Conservation (phyloP, 768 basidiomycete species). For the Lentinula aciculospora region DNA sequence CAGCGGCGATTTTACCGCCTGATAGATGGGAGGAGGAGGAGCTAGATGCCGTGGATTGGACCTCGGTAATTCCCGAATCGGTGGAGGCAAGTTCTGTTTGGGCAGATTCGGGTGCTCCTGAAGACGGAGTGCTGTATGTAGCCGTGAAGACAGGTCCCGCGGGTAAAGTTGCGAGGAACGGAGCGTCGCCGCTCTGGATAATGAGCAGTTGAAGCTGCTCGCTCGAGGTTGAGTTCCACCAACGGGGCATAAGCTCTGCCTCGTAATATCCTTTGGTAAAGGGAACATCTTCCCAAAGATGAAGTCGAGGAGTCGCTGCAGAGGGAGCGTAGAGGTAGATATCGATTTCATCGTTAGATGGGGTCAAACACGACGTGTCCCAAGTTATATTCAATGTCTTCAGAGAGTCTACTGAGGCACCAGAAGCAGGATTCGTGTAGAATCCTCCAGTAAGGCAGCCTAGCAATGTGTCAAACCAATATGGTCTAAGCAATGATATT, state of each 20-base stretch:
- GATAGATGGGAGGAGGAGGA: constrained; percentile 28
- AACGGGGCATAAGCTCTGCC: constrained; percentile 48
- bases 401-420: constrained; percentile 38
- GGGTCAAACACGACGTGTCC: constrained; percentile 53
- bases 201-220: constrained; percentile 56
- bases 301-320: constrained; percentile 34
- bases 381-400: constrained; percentile 54
- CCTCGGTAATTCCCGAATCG: constrained; percentile 30
- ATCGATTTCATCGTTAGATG: constrained; percentile 42
- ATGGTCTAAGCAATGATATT: neutral
- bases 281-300: constrained; percentile 52
- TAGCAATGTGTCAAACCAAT: constrained; percentile 11
- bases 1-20: constrained; percentile 61
- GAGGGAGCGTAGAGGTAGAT: constrained; percentile 62
- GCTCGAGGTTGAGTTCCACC: constrained; percentile 61
- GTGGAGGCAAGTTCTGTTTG: constrained; percentile 24
- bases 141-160: constrained; percentile 69
- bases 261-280: constrained; percentile 43
- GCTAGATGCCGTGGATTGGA: constrained; percentile 27
- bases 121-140: constrained; percentile 42
- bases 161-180: constrained; percentile 48
- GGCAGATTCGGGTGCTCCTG: constrained; percentile 35
- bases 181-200: constrained; percentile 40
- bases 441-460: constrained; percentile 56
- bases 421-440: constrained; percentile 50